Conservation (phyloP, 495 filamentous ascomycete species). For the Trichoderma reesei region DNA sequence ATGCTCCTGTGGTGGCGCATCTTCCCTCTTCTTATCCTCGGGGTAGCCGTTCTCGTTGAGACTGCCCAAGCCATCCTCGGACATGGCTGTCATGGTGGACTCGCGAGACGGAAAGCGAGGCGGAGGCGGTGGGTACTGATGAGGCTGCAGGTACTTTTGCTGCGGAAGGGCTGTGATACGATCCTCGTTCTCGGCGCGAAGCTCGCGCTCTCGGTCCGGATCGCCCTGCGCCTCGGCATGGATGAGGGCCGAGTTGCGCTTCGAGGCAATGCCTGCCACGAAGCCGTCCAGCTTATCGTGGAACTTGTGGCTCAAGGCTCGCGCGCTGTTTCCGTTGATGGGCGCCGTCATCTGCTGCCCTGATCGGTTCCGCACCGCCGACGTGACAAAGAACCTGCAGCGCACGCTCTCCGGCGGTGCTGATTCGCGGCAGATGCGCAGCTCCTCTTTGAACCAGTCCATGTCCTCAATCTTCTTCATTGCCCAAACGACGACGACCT, state of each 20-base stretch:
- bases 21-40: conserved; percentile 13
- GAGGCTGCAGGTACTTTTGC: conserved; percentile 44
- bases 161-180: conserved; percentile 70
- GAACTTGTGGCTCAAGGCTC: conserved; percentile 57
- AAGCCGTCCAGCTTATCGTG: conserved; percentile 79
- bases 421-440: conserved; percentile 77
- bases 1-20: not conserved
- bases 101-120: conserved; percentile 23
- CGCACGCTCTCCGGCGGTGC: conserved; percentile 76
- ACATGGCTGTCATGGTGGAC: conserved; percentile 21
- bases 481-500: conserved; percentile 85
- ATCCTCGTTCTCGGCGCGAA: conserved; percentile 80
- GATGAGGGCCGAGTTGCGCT: conserved; percentile 73
- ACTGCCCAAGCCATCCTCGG: conserved; percentile 1
- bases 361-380: conserved; percentile 46
- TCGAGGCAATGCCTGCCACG: conserved; percentile 68
- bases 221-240: conserved; percentile 74
- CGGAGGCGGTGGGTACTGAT: conserved; percentile 34
- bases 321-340: conserved; percentile 21
- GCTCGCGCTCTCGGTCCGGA: conserved; percentile 61
- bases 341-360: conserved; percentile 4
- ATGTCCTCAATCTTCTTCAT: conserved; percentile 83
- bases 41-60: conserved; percentile 13
- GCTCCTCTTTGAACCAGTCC: conserved; percentile 96
- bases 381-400: conserved; percentile 90